A percentile compares a stretch with the other conserved stretches of the same genome.
phyloP scores from a whole-genome alignment of 2,329 filamentous ascomycete genomes.

The Apiospora arundinis region DNA sequence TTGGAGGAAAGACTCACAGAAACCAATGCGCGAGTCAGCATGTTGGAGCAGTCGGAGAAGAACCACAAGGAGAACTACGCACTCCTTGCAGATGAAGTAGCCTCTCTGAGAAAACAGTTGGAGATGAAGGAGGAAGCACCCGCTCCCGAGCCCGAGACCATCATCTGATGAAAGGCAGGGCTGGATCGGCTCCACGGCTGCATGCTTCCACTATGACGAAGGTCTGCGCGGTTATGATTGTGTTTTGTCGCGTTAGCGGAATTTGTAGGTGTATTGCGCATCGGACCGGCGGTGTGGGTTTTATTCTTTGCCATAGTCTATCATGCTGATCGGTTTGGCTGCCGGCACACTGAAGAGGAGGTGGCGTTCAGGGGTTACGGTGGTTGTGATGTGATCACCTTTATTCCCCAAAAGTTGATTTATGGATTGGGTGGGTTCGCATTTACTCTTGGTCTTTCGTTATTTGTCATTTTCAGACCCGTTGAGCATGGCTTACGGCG shows the following conservation, averaged over 20 bases:
- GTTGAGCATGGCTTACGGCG: neutral
- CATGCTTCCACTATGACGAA: neutral
- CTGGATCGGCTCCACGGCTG: neutral
- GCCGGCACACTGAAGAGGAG: neutral
- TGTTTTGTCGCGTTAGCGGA: conserved; percentile 10
- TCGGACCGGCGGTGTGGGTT: neutral
- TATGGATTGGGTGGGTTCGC: neutral
- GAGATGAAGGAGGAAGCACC: conserved; percentile 34
- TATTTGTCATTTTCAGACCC: neutral
- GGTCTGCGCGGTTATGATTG: conserved; percentile 4
- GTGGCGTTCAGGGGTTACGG: conserved; percentile 19
- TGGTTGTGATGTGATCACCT: conserved; percentile 18
- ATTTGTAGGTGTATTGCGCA: conserved; percentile 14
- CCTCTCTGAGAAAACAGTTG: conserved; percentile 40
- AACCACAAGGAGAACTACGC: conserved; percentile 42
- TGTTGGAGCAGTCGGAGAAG: conserved; percentile 49
- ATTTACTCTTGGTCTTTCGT: conserved; percentile 15
- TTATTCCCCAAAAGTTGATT: conserved; percentile 21
- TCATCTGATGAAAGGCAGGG: neutral
- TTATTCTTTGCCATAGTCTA: conserved; percentile 11
- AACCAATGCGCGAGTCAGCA: conserved; percentile 50
- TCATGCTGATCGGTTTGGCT: neutral
- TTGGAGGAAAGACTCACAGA: conserved; percentile 67
- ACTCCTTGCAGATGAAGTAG: conserved; percentile 44
- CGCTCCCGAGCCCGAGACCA: conserved; percentile 27